Evolutionary conservation across 2,329 filamentous ascomycete species (phyloP).

Genomic region (Sodiomyces alkalinus): DNA sequence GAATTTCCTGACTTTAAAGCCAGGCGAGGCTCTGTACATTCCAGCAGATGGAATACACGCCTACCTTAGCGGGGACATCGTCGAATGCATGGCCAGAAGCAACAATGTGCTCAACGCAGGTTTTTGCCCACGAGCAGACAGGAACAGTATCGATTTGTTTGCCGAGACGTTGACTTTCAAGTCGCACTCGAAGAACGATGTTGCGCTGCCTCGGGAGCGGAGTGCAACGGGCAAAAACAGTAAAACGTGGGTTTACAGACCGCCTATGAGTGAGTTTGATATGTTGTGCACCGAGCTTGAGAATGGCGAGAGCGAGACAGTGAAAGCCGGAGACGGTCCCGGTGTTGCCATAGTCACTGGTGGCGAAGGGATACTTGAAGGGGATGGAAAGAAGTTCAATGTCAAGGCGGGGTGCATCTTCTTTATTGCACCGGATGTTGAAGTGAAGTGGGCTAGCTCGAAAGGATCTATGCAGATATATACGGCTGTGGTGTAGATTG

Average conservation of each 20-base stretch:
- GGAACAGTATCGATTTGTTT: constrained; percentile 51
- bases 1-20: constrained; percentile 54
- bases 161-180: constrained; percentile 46
- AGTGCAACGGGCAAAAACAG: constrained; percentile 33
- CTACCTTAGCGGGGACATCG: constrained; percentile 57
- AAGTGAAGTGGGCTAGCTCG: constrained; percentile 15
- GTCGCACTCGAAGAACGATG: constrained; percentile 41
- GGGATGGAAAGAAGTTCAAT: constrained; percentile 33
- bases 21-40: constrained; percentile 55
- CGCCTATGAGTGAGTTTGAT: constrained; percentile 58
- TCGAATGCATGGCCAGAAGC: constrained; percentile 64
- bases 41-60: constrained; percentile 62
- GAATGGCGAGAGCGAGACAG: constrained; percentile 40
- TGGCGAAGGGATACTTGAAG: constrained; percentile 41
- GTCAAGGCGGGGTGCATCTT: constrained; percentile 49
- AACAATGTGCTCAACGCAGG: constrained; percentile 64
- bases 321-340: constrained; percentile 41
- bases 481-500: constrained; percentile 17
- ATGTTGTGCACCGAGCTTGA: constrained; percentile 46
- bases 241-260: constrained; percentile 47
- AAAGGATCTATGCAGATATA: constrained; percentile 18
- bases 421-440: constrained; percentile 44
- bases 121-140: constrained; percentile 53
- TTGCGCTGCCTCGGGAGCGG: constrained; percentile 26
- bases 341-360: constrained; percentile 47